These are phyloP conservation scores for Oryza meyeriana DNA, from an alignment of 176 grass and related monocot genomes.

Conservation along the genomic window DNA sequence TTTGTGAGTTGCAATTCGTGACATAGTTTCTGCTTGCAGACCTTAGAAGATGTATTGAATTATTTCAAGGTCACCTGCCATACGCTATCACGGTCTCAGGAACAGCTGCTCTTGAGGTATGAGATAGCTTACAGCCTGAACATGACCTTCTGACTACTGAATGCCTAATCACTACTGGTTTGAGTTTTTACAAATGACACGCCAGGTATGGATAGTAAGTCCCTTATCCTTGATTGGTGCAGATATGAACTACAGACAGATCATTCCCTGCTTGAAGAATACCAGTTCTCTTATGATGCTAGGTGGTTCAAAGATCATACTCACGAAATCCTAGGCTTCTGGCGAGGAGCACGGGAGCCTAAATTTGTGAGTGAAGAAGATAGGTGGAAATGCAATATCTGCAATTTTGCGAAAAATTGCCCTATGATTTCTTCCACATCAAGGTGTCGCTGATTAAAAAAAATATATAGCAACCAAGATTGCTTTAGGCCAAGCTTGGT, in stretches of 20 bases:
- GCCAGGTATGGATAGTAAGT: not conserved
- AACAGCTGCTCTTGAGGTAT: constrained; percentile 72
- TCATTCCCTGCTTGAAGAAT: constrained; percentile 68
- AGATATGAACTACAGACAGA: constrained; percentile 88
- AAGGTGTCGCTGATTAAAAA: constrained; percentile 1
- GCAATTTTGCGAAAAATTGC: constrained; percentile 57
- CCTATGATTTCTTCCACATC: constrained; percentile 32
- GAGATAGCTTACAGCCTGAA: constrained; percentile 10
- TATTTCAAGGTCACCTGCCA: constrained; percentile 63
- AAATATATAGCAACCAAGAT: not conserved
- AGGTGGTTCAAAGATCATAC: constrained; percentile 62
- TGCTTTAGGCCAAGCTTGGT: not conserved
- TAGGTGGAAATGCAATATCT: constrained; percentile 67
- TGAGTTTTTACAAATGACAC: not conserved
- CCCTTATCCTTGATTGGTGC: constrained; percentile 13
- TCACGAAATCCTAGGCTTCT: constrained; percentile 53
- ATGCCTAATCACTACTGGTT: not conserved
- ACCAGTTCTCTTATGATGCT: constrained; percentile 60
- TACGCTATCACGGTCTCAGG: constrained; percentile 53
- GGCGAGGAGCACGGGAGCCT: constrained; percentile 45
- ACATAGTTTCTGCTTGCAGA: constrained; percentile 46
- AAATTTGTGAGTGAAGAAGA: constrained; percentile 65
- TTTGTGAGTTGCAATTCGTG: not conserved
- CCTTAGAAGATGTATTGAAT: constrained; percentile 67
- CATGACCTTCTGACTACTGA: constrained; percentile 18